phyloP scores from a whole-genome alignment of 495 filamentous ascomycete species.

The Penicillium tannophilum region DNA sequence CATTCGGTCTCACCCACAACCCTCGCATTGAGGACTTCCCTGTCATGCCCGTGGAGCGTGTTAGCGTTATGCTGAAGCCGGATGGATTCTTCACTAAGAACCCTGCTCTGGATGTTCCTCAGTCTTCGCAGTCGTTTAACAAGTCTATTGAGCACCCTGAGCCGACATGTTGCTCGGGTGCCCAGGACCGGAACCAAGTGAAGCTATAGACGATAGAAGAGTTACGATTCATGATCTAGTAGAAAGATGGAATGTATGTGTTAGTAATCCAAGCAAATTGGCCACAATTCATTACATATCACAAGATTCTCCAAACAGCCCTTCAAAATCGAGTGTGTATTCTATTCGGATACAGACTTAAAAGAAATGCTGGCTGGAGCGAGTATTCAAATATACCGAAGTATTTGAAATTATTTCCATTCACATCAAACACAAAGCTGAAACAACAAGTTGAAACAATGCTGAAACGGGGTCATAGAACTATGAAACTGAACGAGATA shows the following conservation, averaged over 20 bases:
- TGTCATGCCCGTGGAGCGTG: conserved; percentile 59
- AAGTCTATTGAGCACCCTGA: conserved; percentile 42
- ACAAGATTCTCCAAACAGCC: neutral
- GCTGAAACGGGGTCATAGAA: neutral
- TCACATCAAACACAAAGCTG: neutral
- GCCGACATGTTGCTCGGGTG: conserved; percentile 33
- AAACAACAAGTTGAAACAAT: neutral
- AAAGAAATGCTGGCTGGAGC: neutral
- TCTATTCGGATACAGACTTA: neutral
- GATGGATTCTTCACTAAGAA: conserved; percentile 77
- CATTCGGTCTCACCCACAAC: conserved; percentile 65
- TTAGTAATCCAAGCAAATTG: neutral
- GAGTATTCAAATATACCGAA: too few relatives aligned
- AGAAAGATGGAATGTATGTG: neutral
- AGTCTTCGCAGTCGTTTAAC: conserved; percentile 41
- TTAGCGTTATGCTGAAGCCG: conserved; percentile 64
- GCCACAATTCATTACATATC: too few relatives aligned
- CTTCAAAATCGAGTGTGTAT: too few relatives aligned
- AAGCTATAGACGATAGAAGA: conserved; percentile 29
- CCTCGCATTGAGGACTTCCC: conserved; percentile 65
- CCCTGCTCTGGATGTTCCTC: conserved; percentile 69
- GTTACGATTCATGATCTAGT: conserved; percentile 2
- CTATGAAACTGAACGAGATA: neutral
- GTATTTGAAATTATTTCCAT: too few relatives aligned
- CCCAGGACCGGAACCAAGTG: conserved; percentile 30